phyloP scores from a whole-genome alignment of 2,329 filamentous ascomycete genomes.

The Ophiocordyceps sinensis region DNA sequence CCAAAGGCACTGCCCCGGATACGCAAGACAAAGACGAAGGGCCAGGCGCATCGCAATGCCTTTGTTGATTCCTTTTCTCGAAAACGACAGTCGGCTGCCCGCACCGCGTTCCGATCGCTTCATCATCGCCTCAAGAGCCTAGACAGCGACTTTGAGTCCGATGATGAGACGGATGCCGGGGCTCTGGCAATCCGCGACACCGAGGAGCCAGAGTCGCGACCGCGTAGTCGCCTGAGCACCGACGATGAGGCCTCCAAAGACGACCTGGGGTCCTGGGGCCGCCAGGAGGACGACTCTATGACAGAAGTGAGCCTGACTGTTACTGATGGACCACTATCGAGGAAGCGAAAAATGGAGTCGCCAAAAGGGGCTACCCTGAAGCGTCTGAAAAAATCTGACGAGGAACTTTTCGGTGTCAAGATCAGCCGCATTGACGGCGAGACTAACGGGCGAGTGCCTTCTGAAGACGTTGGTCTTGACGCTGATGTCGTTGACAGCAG shows the following conservation, averaged over 20 bases:
- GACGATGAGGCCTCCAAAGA: conserved; percentile 42
- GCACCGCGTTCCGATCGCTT: conserved; percentile 59
- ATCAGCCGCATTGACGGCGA: conserved; percentile 37
- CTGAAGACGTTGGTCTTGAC: conserved; percentile 36
- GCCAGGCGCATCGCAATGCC: conserved; percentile 37
- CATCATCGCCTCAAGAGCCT: conserved; percentile 56
- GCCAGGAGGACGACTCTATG: conserved; percentile 48
- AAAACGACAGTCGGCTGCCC: conserved; percentile 40
- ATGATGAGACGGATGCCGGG: conserved; percentile 56
- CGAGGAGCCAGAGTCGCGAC: conserved; percentile 72
- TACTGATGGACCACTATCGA: conserved; percentile 37
- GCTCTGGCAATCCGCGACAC: conserved; percentile 54
- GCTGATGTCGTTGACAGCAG: conserved; percentile 26
- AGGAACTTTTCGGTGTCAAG: conserved; percentile 59
- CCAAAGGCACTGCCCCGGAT: conserved; percentile 57
- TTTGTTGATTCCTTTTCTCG: conserved; percentile 56
- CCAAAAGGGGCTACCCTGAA: conserved; percentile 59
- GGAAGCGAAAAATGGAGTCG: conserved; percentile 58
- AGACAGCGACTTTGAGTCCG: conserved; percentile 66
- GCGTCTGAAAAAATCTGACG: conserved; percentile 65
- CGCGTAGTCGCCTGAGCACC: conserved; percentile 58
- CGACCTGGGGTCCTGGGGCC: conserved; percentile 31
- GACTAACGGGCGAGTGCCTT: conserved; percentile 28
- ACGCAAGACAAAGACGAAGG: conserved; percentile 49
- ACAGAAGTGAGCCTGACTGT: conserved; percentile 59